phyloP scores from a whole-genome alignment of 345 rosid genomes.

The Mercurialis annua region DNA sequence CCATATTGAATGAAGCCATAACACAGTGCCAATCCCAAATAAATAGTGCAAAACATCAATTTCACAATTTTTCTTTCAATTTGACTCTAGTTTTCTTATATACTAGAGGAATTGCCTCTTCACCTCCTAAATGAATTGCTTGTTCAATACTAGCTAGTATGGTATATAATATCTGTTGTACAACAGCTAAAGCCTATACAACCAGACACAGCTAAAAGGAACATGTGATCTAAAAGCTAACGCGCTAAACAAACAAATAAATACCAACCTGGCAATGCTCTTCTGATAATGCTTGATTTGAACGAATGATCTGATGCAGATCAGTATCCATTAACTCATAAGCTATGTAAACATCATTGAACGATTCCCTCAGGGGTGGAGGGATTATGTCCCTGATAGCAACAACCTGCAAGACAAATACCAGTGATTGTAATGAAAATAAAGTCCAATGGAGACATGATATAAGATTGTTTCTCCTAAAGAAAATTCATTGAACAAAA shows the following conservation, averaged over 20 bases:
- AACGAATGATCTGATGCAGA: conserved; percentile 58
- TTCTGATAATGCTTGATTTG: conserved; percentile 52
- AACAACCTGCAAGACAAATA: conserved; percentile 57
- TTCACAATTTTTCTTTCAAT: not conserved
- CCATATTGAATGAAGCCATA: not conserved
- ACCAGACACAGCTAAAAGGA: not conserved
- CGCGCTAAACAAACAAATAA: not conserved
- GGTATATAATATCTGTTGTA: not conserved
- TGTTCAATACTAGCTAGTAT: not conserved
- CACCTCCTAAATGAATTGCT: not conserved
- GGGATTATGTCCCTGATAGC: conserved; percentile 86
- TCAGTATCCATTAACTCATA: conserved; percentile 82
- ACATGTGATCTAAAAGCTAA: not conserved
- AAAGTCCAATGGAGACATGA: not conserved
- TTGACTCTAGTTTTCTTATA: conserved; percentile 6
- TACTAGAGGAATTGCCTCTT: not conserved
- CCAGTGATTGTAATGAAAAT: not conserved
- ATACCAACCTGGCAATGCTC: conserved; percentile 73
- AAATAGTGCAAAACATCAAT: not conserved
- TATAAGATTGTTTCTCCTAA: not conserved
- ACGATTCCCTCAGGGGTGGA: conserved; percentile 61
- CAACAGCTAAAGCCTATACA: not conserved
- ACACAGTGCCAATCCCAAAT: not conserved
- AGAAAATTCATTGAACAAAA: not conserved
- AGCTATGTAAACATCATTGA: conserved; percentile 84